Evolutionary conservation across 139 green algal genomes (phyloP).

Genomic region (Micractinium conductrix): DNA sequence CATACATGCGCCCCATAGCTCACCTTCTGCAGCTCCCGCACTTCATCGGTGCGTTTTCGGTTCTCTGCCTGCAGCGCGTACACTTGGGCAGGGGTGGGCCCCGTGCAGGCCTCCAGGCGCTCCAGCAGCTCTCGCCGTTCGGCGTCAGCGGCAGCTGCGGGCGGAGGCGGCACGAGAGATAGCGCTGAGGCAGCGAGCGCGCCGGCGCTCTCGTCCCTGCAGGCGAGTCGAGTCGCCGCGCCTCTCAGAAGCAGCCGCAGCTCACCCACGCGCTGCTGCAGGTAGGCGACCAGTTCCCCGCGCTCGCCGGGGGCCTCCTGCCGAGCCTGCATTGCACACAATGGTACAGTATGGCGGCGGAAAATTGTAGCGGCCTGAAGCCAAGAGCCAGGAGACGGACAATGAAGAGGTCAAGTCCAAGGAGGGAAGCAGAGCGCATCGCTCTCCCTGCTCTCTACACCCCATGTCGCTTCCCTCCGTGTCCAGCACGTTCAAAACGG

Average conservation of each 20-base stretch:
- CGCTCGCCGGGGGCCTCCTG: background rate
- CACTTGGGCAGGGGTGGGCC: conserved; percentile 52
- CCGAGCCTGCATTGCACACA: too few relatives aligned
- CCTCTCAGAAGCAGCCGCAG: background rate
- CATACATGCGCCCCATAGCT: too few relatives aligned
- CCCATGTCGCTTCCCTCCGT: too few relatives aligned
- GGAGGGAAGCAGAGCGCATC: too few relatives aligned
- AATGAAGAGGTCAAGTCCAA: too few relatives aligned
- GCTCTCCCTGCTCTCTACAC: too few relatives aligned
- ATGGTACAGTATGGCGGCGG: too few relatives aligned
- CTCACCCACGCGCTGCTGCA: background rate
- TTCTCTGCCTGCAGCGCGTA: conserved; percentile 81
- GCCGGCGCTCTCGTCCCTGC: background rate
- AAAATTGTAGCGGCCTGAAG: too few relatives aligned
- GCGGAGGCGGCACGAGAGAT: background rate
- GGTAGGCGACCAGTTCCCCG: background rate
- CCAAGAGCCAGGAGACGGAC: too few relatives aligned
- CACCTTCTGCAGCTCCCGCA: conserved; percentile 87
- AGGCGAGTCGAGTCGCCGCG: background rate
- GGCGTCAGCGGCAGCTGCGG: conserved; percentile 47
- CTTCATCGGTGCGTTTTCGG: conserved; percentile 74
- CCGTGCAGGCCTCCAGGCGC: conserved; percentile 62
- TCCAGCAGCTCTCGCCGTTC: conserved; percentile 76
- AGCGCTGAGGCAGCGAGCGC: background rate
- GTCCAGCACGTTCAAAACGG: too few relatives aligned